phyloP scores from a whole-genome alignment of 768 basidiomycete genomes.

The Pleurotus giganteus region DNA sequence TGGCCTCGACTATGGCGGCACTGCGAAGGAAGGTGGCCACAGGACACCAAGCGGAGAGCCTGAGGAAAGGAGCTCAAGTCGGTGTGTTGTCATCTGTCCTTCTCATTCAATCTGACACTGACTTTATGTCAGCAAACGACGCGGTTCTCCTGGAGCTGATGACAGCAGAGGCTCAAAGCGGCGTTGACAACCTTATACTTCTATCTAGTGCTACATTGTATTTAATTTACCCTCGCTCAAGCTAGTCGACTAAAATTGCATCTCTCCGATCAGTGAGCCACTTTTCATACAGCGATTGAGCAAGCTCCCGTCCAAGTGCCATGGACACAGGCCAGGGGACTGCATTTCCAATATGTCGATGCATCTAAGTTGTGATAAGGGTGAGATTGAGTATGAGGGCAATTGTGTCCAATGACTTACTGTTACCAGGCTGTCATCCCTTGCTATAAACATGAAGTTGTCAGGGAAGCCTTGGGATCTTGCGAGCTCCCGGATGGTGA shows the following conservation, averaged over 20 bases:
- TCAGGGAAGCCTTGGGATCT: conserved; percentile 83
- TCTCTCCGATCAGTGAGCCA: conserved; percentile 42
- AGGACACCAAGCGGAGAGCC: conserved; percentile 66
- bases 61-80: conserved; percentile 60
- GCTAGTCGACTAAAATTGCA: conserved; percentile 32
- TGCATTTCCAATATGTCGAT: conserved; percentile 78
- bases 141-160: conserved; percentile 70
- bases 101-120: background rate
- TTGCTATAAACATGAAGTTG: conserved; percentile 56
- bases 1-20: conserved; percentile 84
- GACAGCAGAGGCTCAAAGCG: conserved; percentile 70
- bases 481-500: conserved; percentile 74
- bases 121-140: conserved; percentile 55
- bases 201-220: background rate
- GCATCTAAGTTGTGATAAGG: conserved; percentile 48
- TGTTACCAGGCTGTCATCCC: conserved; percentile 51
- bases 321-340: conserved; percentile 63
- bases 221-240: background rate
- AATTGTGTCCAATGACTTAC: conserved; percentile 34
- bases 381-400: background rate
- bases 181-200: conserved; percentile 38
- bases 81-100: conserved; percentile 7
- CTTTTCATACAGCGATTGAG: conserved; percentile 44
- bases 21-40: conserved; percentile 37
- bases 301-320: conserved; percentile 67